Evolutionary conservation across 768 basidiomycete species (phyloP).

Genomic region (Sporobolomyces roseus): DNA sequence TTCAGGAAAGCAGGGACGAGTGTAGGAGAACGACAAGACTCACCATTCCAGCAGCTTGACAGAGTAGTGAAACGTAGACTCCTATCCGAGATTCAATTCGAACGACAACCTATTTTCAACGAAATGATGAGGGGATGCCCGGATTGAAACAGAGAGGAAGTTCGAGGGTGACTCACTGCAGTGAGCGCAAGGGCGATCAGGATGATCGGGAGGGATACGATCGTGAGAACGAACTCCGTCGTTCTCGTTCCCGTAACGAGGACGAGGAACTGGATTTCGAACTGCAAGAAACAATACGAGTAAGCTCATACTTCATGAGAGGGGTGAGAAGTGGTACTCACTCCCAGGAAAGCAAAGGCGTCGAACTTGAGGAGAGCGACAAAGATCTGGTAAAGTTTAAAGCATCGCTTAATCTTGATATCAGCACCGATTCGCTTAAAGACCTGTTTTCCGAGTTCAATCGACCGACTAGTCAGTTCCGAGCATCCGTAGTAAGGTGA

Average conservation of each 20-base stretch:
- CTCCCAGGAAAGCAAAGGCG: constrained; percentile 24
- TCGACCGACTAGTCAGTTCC: no score
- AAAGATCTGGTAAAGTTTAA: constrained; percentile 14
- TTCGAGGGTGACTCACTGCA: constrained; percentile 13
- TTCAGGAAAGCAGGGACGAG: background rate
- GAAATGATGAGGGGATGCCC: background rate
- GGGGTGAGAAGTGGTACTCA: background rate
- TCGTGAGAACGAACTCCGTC: constrained; percentile 35
- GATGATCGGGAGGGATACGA: constrained; percentile 32
- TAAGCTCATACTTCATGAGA: no score
- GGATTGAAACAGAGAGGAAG: background rate
- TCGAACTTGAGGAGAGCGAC: constrained; percentile 36
- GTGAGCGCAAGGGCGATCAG: constrained; percentile 13
- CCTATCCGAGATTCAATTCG: constrained; percentile 26
- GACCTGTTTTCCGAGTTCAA: no score
- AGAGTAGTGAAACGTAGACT: constrained; percentile 10
- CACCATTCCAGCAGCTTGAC: constrained; percentile 23
- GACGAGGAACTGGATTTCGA: constrained; percentile 36
- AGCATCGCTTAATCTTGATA: background rate
- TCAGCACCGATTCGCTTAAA: constrained; percentile 36
- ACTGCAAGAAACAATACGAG: background rate
- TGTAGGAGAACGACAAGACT: background rate
- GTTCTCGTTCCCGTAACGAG: constrained; percentile 37
- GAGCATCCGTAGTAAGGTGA: no score
- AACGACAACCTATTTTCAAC: constrained; percentile 11